Percentiles rank a stretch among this genome's conserved stretches.
These are phyloP conservation scores for Amauroascus niger DNA, from an alignment of 2,329 filamentous ascomycete genomes.

Conservation along the genomic window DNA sequence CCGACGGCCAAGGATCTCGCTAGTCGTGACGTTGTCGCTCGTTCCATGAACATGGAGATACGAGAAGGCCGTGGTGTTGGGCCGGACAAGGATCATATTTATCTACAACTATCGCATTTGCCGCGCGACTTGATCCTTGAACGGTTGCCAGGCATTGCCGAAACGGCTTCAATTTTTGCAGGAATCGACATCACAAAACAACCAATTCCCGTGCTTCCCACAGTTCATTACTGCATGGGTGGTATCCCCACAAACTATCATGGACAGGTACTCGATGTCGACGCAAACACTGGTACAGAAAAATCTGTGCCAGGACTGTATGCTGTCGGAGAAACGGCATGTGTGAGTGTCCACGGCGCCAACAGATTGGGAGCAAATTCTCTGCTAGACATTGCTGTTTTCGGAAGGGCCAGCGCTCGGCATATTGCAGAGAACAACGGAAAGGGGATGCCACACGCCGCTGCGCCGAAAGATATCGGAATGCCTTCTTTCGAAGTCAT, in stretches of 20 bases:
- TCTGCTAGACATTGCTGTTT: slow-evolving; percentile 79
- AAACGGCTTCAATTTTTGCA: slow-evolving; percentile 82
- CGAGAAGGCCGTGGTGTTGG: slow-evolving; percentile 83
- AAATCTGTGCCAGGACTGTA: slow-evolving; percentile 78
- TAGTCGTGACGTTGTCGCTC: slow-evolving; percentile 76
- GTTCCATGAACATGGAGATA: slow-evolving; percentile 89
- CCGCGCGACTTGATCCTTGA: slow-evolving; percentile 75
- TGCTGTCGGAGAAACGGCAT: slow-evolving; percentile 81
- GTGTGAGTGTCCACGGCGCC: slow-evolving; percentile 82
- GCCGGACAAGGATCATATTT: slow-evolving; percentile 84
- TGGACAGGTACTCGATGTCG: slow-evolving; percentile 77
- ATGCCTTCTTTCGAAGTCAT: slow-evolving; percentile 68
- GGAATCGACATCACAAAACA: slow-evolving; percentile 84
- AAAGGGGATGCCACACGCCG: slow-evolving; percentile 61
- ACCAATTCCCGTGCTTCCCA: slow-evolving; percentile 79
- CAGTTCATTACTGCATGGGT: slow-evolving; percentile 93
- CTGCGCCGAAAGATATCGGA: slow-evolving; percentile 58
- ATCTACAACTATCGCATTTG: slow-evolving; percentile 79
- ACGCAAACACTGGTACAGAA: slow-evolving; percentile 61
- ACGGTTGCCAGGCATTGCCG: slow-evolving; percentile 83
- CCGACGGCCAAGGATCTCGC: slow-evolving; percentile 88
- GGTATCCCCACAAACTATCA: slow-evolving; percentile 88
- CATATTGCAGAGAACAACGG: slow-evolving; percentile 83
- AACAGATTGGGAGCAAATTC: slow-evolving; percentile 90
- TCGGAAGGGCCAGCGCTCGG: slow-evolving; percentile 80